These are phyloP conservation scores for Batkoa obscura DNA, from an alignment of 371 early-diverging fungal species.

Conservation along the genomic window DNA sequence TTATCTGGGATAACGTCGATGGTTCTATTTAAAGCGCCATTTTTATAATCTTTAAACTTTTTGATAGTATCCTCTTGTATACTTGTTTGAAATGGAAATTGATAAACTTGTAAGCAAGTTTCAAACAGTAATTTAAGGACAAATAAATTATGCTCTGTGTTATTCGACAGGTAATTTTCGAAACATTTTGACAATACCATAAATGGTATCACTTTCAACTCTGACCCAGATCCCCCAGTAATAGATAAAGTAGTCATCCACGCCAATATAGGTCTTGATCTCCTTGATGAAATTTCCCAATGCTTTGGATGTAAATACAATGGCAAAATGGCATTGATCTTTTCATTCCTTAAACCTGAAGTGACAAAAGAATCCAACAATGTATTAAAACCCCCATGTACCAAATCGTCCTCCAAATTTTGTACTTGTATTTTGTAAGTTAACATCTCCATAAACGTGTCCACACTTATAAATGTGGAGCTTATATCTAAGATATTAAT, in stretches of 20 bases:
- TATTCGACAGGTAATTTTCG: conserved; percentile 11
- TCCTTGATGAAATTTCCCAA: conserved; percentile 16
- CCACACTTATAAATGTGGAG: conserved; percentile 15
- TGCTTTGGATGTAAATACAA: conserved; percentile 17
- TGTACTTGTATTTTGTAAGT: conserved; percentile 9
- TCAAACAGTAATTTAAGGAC: conserved; percentile 16
- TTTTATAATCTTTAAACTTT: neutral
- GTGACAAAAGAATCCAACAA: neutral
- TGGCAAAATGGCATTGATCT: conserved; percentile 15
- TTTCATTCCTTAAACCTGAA: neutral
- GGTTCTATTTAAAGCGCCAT: neutral
- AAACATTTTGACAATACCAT: conserved; percentile 14
- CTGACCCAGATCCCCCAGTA: conserved; percentile 17
- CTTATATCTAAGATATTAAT: conserved; percentile 17
- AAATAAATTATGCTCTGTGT: conserved; percentile 13
- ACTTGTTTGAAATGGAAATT: neutral
- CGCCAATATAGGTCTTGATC: conserved; percentile 18
- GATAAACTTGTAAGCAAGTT: conserved; percentile 19
- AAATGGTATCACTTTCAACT: conserved; percentile 18
- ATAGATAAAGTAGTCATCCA: conserved; percentile 18
- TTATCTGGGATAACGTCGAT: neutral
- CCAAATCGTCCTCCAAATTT: conserved; percentile 6
- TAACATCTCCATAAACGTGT: conserved; percentile 16
- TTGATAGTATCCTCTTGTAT: neutral
- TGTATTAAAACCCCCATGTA: neutral